Evolutionary conservation across 1,284 basidiomycete genomes (phyloP), one percentile per base, ranked within the genome.

Genomic region (Pterulicium gracile): DNA sequence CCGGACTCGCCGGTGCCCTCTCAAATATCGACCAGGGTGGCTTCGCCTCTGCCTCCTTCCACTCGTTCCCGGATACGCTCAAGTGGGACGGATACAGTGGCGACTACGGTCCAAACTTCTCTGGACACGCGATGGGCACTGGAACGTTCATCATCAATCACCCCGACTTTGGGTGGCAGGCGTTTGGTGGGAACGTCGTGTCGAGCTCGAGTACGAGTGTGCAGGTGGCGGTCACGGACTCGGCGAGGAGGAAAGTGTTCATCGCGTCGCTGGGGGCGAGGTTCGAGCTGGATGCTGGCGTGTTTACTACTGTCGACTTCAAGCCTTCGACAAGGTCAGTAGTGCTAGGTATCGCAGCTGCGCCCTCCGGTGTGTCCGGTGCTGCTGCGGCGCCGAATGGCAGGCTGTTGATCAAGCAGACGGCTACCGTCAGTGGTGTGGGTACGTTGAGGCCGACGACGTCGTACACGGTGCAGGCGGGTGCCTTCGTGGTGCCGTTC

Each of bases 161-260:
- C 49, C 73, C 74, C 17, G 64, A 69, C 48, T 78, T 77, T 52
- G 76, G 75, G n/a, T 78, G 75, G 75, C 75, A 78, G 57, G 74
- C 73, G 3, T 76, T 77, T 52, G 75, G 75, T 35, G 75, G 76
- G 5, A 69, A 65, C 39, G 61, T 77, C 19, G 54, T 65, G 17
- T 60, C 66, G 13, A 66, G 62, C 12, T 62, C 63, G 19, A 63
- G 68, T 1, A 63, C 64, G 13, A n/a, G 19, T 1, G 64, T 76
- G 12, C 52, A 63, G 43, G 72, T 77, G 5, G 59, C 69, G 49
- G 56, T 70, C 14, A 64, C 62, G 46, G 76, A 79, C 57, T 63
- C 75, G 18, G 59, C 73, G 36, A 64, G 75, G 18, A 64, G 73
- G 43, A 63, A 73, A 21, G 66, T 79, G 3, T 77, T 72, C 56